Evolutionary conservation across 208 protist genomes (phyloP).

Genomic region (Herpetomonas samuelpessoai): DNA sequence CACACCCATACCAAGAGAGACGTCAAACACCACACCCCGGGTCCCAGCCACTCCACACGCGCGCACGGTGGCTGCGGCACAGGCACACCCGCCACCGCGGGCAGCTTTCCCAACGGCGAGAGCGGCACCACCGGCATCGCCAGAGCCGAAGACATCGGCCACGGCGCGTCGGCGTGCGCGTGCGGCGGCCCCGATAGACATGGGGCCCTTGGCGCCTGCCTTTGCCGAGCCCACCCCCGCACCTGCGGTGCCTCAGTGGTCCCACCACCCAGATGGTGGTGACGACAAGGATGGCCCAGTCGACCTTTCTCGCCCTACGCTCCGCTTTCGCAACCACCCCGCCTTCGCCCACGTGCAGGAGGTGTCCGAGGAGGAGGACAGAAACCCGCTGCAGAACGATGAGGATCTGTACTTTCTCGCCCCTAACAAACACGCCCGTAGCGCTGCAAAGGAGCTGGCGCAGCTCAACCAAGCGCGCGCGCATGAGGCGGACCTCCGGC

Average conservation of each 20-base stretch:
- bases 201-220: not conserved
- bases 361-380: not conserved
- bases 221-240: too few species aligned
- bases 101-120: too few species aligned
- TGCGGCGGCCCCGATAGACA: not conserved
- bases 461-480: constrained; percentile 10
- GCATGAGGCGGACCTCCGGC: constrained; percentile 14
- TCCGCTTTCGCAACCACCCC: not conserved
- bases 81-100: too few species aligned
- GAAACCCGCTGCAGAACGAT: constrained; percentile 5
- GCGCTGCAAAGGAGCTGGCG: constrained; percentile 19
- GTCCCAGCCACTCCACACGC: too few species aligned
- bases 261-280: not conserved
- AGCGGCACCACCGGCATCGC: too few species aligned
- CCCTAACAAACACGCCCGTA: constrained; percentile 35
- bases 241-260: too few species aligned
- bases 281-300: not conserved
- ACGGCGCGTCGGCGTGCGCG: too few species aligned
- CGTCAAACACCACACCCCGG: too few species aligned
- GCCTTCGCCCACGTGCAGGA: not conserved
- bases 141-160: too few species aligned
- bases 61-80: too few species aligned
- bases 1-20: too few species aligned
- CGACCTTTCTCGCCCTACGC: not conserved
- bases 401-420: constrained; percentile 56